Percentiles rank a stretch among this genome's conserved stretches.
phyloP scores from a whole-genome alignment of 2,329 filamentous ascomycete species.

The Fusarium oxysporum region DNA sequence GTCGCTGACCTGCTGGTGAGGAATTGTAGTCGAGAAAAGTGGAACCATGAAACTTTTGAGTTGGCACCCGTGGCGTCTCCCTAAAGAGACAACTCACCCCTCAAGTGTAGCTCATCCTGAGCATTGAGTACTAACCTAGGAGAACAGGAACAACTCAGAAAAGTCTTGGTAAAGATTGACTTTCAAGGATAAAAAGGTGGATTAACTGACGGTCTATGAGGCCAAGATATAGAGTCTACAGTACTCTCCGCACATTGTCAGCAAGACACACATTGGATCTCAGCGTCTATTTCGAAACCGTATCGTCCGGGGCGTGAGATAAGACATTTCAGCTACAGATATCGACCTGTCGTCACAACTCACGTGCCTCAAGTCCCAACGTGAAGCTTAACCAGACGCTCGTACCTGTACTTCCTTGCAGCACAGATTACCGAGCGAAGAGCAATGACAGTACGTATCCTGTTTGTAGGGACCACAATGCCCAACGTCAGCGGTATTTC shows the following conservation, averaged over 20 bases:
- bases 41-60: constrained; percentile 19
- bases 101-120: constrained; percentile 5
- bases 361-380: constrained; percentile 26
- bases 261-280: not conserved
- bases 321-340: constrained; percentile 24
- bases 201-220: not conserved
- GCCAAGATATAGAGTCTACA: not conserved
- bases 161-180: no score
- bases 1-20: constrained; percentile 37
- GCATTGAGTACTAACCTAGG: not conserved
- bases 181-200: not conserved
- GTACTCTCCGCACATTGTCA: constrained; percentile 8
- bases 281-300: constrained; percentile 1
- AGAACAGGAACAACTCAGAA: not conserved
- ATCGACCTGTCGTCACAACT: constrained; percentile 23
- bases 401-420: constrained; percentile 25
- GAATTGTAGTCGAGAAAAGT: constrained; percentile 39
- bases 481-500: constrained; percentile 41
- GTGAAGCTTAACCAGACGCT: constrained; percentile 1
- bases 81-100: constrained; percentile 8
- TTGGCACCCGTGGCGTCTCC: constrained; percentile 33
- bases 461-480: not conserved
- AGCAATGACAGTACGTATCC: constrained; percentile 26
- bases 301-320: constrained; percentile 18
- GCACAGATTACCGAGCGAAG: constrained; percentile 11